Evolutionary conservation across 345 rosid genomes (phyloP).

Genomic region (Eucalyptus pauciflora): DNA sequence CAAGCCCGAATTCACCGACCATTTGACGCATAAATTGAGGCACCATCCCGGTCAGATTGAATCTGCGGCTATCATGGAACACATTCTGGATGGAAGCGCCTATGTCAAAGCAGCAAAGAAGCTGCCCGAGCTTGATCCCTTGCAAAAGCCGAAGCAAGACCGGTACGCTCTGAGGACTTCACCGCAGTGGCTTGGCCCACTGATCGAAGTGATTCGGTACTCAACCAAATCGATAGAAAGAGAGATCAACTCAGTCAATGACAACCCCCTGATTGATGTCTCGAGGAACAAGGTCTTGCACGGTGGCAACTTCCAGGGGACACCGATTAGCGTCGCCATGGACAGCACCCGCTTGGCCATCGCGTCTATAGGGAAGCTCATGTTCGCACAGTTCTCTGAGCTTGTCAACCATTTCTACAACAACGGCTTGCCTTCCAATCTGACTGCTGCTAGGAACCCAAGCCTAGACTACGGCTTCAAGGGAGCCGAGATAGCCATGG

Average conservation of each 20-base stretch:
- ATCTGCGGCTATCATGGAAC: neutral
- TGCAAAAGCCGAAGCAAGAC: neutral
- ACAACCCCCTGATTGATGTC: neutral
- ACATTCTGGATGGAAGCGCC: neutral
- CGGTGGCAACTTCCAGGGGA: neutral
- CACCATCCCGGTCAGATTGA: neutral
- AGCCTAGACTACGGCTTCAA: neutral
- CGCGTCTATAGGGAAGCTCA: neutral
- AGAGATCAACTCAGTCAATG: neutral
- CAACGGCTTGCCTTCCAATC: neutral
- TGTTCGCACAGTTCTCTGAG: neutral
- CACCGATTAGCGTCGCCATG: neutral
- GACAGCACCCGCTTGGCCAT: neutral
- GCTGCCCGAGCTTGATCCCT: neutral
- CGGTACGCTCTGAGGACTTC: neutral
- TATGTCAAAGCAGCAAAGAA: neutral
- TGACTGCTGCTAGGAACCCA: neutral
- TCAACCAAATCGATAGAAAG: neutral
- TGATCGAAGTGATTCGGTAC: neutral
- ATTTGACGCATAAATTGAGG: neutral
- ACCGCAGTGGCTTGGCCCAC: neutral
- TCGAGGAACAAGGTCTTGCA: neutral
- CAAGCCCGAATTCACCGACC: conserved; percentile 2
- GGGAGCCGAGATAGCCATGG: neutral
- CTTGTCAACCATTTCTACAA: neutral